Base-by-base conservation (phyloP, 1,284 basidiomycete species). In the Sphagnurus paluster region DNA sequence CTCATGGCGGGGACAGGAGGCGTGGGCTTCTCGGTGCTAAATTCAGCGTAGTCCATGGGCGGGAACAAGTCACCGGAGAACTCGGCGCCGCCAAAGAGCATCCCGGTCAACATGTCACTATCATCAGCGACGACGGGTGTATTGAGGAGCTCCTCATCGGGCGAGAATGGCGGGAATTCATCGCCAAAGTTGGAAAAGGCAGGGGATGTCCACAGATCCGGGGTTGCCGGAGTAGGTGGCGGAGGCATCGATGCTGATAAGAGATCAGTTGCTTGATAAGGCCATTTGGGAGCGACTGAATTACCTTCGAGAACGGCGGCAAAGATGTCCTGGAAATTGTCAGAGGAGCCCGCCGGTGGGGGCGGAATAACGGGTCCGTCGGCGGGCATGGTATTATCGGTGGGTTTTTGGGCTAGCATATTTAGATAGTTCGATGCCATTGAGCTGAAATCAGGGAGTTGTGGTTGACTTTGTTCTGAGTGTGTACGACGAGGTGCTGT, bases 91-190 rank as follows among this genome's bases (percentile, higher is more conserved):
- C 74, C 73, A 1, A 75, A 61, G 10, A 67, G 62, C 47, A 48
- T 60, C 58, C 45, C 58, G 52, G 50, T 63, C 60, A 23, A 52
- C 64, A 49, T 71, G 25, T 56, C 56, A 38, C 56, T 53, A 3
- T 39, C 48, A 16, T 68, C 66, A 35, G 61, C 68, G 37, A 76
- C 55, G n/a, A 74, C 65, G 2, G 84, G 84, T 0, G 84, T 85
- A 4, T 67, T 74, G 49, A 86, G 74, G 59, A 79, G 73, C 26
- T 83, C 79, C n/a, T 28, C 17, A 17, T 53, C 50, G 5, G 48
- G 46, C 43, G 56, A 55, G 10, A 40, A 38, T 5, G 41, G 37
- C 10, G 32, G 28, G 19, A 16, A 32, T 8, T 41, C 39, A 11
- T 39, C 52, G 14, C 50, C 44, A 11, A 39, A n/a, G 17, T 48